Evolutionary conservation across 352 stramenopile genomes (phyloP).

Genomic region (Globisporangium apiculatum): DNA sequence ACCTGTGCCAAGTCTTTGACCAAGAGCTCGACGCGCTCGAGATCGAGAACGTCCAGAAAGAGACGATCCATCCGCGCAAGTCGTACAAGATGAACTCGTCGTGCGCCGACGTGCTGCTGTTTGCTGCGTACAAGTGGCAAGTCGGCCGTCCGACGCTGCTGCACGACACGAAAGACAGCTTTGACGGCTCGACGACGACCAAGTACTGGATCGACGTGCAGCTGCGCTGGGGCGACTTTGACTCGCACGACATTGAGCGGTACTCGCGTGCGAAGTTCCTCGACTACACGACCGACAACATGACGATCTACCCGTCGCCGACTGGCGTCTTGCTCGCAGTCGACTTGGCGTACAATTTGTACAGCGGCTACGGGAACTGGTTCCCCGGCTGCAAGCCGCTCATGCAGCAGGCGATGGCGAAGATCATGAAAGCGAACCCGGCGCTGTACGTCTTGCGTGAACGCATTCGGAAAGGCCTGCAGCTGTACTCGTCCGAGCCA

Average conservation of each 20-base stretch:
- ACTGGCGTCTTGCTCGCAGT: constrained; percentile 97
- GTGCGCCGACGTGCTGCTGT: constrained; percentile 98
- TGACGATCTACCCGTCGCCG: constrained; percentile 99
- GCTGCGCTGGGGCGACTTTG: constrained; percentile 99
- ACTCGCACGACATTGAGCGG: constrained; percentile 99
- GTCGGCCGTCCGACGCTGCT: constrained; percentile 74
- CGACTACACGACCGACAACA: constrained; percentile 99
- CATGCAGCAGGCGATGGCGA: constrained; percentile 99
- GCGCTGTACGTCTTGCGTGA: constrained; percentile 99
- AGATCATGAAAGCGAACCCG: constrained; percentile 99
- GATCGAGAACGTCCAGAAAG: constrained; percentile 99
- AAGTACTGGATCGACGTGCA: constrained; percentile 99
- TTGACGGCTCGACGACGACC: constrained; percentile 92
- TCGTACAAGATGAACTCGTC: constrained; percentile 99
- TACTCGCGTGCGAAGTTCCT: constrained; percentile 99
- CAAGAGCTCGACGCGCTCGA: constrained; percentile 98
- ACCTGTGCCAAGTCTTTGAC: constrained; percentile 97
- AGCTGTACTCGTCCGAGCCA: constrained; percentile 99
- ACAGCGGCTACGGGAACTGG: constrained; percentile 99
- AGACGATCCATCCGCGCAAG: constrained; percentile 99
- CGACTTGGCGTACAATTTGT: constrained; percentile 99
- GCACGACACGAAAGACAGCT: constrained; percentile 96
- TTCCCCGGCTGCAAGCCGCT: constrained; percentile 99
- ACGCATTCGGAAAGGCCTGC: constrained; percentile 98
- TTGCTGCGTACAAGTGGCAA: constrained; percentile 99